Percentiles rank a stretch among this genome's conserved stretches.
phyloP scores from a whole-genome alignment of 2,329 filamentous ascomycete genomes.

The Sporothrix globosa region DNA sequence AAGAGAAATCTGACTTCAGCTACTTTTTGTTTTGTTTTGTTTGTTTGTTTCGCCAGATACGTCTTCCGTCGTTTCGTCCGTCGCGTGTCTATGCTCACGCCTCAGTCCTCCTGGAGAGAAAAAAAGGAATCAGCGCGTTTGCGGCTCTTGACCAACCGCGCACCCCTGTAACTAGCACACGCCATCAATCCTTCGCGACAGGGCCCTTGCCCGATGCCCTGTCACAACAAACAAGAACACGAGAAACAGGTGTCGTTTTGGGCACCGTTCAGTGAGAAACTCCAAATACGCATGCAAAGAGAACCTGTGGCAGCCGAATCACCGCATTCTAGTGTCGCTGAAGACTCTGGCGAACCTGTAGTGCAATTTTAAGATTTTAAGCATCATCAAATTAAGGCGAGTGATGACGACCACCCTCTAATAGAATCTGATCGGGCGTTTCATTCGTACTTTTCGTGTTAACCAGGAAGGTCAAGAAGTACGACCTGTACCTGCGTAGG shows the following conservation, averaged over 20 bases:
- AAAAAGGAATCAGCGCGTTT: not conserved
- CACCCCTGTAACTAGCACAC: slow-evolving; percentile 7
- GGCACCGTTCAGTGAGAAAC: not conserved
- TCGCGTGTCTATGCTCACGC: not conserved
- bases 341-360: not conserved
- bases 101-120: not conserved
- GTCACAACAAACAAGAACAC: slow-evolving; percentile 3
- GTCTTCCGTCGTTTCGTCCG: not conserved
- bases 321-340: not conserved
- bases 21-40: not conserved
- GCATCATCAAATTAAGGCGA: not conserved
- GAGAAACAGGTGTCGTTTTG: not conserved
- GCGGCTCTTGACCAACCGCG: slow-evolving; percentile 1
- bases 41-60: too few relatives aligned
- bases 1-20: not conserved
- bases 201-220: not conserved
- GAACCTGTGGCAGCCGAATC: too few relatives aligned
- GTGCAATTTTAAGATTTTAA: slow-evolving; percentile 13
- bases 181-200: not conserved
- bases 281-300: too few relatives aligned
- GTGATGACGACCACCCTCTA: not conserved
- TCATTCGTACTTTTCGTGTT: not conserved
- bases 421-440: not conserved
- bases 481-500: not conserved
- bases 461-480: not conserved